phyloP scores from a whole-genome alignment of 306 rosid genomes.

The Medicago arabica region DNA sequence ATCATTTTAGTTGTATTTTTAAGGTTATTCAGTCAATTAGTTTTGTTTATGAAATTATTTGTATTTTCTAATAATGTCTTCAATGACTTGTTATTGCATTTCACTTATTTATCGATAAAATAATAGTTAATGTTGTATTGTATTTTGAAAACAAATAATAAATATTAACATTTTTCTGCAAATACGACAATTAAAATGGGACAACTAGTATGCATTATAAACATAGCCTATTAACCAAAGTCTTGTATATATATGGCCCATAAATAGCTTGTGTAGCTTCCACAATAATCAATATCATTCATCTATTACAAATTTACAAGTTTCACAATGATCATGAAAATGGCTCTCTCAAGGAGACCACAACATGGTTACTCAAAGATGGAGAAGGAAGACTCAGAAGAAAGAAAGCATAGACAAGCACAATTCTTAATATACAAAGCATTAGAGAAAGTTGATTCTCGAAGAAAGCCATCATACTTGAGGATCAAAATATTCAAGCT shows the following conservation, averaged over 20 bases:
- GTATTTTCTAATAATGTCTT: not conserved
- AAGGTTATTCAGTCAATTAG: not conserved
- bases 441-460: constrained; percentile 57
- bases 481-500: constrained; percentile 67
- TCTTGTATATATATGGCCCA: too few relatives aligned
- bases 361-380: constrained; percentile 58
- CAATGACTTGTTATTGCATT: not conserved
- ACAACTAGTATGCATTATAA: not conserved
- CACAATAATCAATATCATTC: constrained; percentile 2
- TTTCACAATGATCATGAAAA: constrained; percentile 23
- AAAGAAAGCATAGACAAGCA: constrained; percentile 57
- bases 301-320: not conserved
- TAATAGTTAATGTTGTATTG: not conserved
- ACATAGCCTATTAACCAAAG: not conserved
- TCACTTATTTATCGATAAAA: not conserved
- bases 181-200: too few relatives aligned
- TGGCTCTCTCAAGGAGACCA: constrained; percentile 45
- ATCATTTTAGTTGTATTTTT: not conserved
- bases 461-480: constrained; percentile 49
- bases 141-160: not conserved
- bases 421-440: constrained; percentile 73
- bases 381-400: constrained; percentile 78
- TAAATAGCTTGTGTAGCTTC: constrained; percentile 21
- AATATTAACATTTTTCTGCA: too few relatives aligned
- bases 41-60: too few relatives aligned